These are phyloP conservation scores for Neonectria punicea DNA, from an alignment of 2,329 filamentous ascomycete species.

Conservation along the genomic window DNA sequence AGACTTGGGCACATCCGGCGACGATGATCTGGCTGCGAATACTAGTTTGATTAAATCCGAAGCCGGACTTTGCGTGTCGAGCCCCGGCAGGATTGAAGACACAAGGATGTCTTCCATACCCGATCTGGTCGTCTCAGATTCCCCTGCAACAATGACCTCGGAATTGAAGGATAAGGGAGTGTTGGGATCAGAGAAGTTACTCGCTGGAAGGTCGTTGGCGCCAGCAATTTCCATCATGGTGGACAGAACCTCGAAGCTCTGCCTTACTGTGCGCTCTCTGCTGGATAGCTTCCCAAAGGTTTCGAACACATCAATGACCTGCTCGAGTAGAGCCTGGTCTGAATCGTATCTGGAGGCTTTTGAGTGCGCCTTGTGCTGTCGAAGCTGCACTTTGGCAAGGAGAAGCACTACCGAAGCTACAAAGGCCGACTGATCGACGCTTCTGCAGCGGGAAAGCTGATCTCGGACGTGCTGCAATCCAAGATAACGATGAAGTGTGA, in stretches of 20 bases:
- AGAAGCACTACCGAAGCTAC: slow-evolving; percentile 17
- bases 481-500: slow-evolving; percentile 23
- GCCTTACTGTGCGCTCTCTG: slow-evolving; percentile 16
- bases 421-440: slow-evolving; percentile 23
- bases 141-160: background rate
- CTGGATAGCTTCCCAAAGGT: background rate
- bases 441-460: slow-evolving; percentile 22
- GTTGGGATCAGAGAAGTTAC: background rate
- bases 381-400: slow-evolving; percentile 20
- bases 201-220: background rate
- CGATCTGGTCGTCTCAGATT: background rate
- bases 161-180: background rate
- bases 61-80: slow-evolving; percentile 17
- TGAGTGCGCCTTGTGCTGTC: background rate
- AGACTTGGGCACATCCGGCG: background rate
- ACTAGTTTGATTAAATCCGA: background rate
- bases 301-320: slow-evolving; percentile 24
- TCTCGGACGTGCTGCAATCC: slow-evolving; percentile 23
- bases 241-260: slow-evolving; percentile 20
- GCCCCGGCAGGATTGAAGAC: slow-evolving; percentile 17
- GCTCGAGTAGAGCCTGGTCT: slow-evolving; percentile 23
- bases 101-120: slow-evolving; percentile 23
- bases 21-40: background rate
- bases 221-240: slow-evolving; percentile 2
- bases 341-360: slow-evolving; percentile 15